phyloP scores from a whole-genome alignment of 2,329 filamentous ascomycete genomes.

The Claviceps purpurea region DNA sequence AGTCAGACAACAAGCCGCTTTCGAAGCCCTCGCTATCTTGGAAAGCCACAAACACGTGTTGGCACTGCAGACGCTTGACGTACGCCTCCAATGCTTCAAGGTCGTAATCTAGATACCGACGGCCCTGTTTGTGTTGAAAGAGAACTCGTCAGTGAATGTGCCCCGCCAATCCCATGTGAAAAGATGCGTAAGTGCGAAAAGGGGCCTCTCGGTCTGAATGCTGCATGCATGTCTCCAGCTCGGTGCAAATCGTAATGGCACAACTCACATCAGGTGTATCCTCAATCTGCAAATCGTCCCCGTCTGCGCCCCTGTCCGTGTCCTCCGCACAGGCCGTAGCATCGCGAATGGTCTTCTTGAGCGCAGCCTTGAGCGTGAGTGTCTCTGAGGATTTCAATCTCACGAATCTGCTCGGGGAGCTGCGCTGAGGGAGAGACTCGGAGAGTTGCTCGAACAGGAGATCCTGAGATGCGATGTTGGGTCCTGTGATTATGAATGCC shows the following conservation, averaged over 20 bases:
- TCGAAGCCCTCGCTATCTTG: constrained; percentile 79
- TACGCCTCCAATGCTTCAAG: constrained; percentile 55
- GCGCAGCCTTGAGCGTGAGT: constrained; percentile 56
- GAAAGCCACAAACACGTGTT: constrained; percentile 57
- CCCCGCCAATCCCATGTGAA: not conserved
- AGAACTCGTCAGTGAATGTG: not conserved
- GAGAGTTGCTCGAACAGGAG: constrained; percentile 60
- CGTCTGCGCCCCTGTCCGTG: constrained; percentile 32
- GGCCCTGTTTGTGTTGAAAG: constrained; percentile 28
- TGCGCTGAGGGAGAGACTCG: constrained; percentile 34
- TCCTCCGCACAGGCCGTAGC: constrained; percentile 37
- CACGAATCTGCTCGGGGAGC: constrained; percentile 43
- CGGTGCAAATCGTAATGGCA: not conserved
- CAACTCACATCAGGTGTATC: constrained; percentile 33
- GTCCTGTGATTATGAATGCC: constrained; percentile 63
- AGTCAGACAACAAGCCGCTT: constrained; percentile 53
- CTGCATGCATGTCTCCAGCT: not conserved
- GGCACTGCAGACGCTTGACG: constrained; percentile 36
- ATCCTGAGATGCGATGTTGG: constrained; percentile 63
- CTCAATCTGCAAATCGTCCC: constrained; percentile 34
- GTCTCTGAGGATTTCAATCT: constrained; percentile 56
- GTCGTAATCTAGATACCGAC: constrained; percentile 64
- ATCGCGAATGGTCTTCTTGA: constrained; percentile 62
- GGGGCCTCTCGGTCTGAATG: not conserved
- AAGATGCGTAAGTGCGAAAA: not conserved